These are phyloP conservation scores for Fusarium sp. DNA, from an alignment of 2,329 filamentous ascomycete species.

Conservation along the genomic window DNA sequence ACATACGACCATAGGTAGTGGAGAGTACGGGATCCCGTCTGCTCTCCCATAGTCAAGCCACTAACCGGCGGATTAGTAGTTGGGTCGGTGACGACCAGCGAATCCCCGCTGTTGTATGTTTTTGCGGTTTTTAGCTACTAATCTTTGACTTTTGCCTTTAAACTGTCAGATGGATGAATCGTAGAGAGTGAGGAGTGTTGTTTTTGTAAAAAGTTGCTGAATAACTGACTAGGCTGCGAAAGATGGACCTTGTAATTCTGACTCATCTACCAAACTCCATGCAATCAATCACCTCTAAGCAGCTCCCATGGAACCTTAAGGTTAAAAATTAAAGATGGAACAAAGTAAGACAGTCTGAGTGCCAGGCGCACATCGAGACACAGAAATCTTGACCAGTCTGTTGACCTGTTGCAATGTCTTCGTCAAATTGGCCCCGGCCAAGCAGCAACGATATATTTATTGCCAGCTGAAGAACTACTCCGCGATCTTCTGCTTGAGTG, in stretches of 20 bases:
- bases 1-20: constrained; percentile 23
- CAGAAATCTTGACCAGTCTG: background rate
- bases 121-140: background rate
- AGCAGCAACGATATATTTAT: background rate
- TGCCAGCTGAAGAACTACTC: background rate
- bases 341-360: background rate
- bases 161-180: no score
- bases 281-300: background rate
- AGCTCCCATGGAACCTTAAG: background rate
- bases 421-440: background rate
- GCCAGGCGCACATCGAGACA: no score
- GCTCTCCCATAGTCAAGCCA: constrained; percentile 20
- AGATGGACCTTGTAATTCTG: background rate
- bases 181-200: background rate
- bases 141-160: background rate
- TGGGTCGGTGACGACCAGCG: constrained; percentile 22
- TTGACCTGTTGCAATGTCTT: background rate
- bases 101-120: constrained; percentile 24
- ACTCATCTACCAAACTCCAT: background rate
- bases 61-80: constrained; percentile 20
- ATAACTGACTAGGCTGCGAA: background rate
- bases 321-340: no score
- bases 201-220: background rate
- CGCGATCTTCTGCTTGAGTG: background rate
- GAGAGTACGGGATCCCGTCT: constrained; percentile 22